phyloP scores from a whole-genome alignment of 345 rosid species.

The Pelargonium nanum region DNA sequence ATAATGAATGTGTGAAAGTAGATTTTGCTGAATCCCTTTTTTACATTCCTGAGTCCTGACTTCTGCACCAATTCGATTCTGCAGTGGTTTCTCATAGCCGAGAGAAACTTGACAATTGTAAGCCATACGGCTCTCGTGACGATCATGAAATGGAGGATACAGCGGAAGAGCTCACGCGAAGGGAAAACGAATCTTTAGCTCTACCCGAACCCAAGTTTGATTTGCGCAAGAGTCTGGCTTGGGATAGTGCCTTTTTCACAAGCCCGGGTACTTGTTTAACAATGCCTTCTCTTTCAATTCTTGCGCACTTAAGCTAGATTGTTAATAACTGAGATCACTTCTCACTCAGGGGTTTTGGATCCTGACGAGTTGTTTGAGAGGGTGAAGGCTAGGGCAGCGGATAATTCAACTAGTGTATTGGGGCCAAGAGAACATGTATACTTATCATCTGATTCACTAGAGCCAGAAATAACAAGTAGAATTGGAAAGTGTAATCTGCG shows the following conservation, averaged over 20 bases:
- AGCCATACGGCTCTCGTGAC: background rate
- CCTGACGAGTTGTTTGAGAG: slow-evolving; percentile 46
- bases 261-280: slow-evolving; percentile 37
- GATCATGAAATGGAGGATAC: background rate
- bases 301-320: too few species aligned
- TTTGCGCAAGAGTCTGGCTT: slow-evolving; percentile 57
- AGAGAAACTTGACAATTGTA: slow-evolving; percentile 13
- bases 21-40: background rate
- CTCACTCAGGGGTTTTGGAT: slow-evolving; percentile 42
- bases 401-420: slow-evolving; percentile 6
- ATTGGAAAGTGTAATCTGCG: slow-evolving; percentile 16
- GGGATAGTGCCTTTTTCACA: slow-evolving; percentile 63
- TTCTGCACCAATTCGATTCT: background rate
- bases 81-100: slow-evolving; percentile 12
- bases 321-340: background rate
- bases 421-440: slow-evolving; percentile 2
- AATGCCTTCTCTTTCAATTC: background rate
- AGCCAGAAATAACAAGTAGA: slow-evolving; percentile 13
- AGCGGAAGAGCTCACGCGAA: slow-evolving; percentile 1
- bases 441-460: slow-evolving; percentile 11
- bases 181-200: background rate
- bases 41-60: background rate
- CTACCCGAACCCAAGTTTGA: slow-evolving; percentile 11
- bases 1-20: background rate
- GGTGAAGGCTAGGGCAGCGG: slow-evolving; percentile 21